Base-by-base conservation (phyloP, 345 rosid genomes). In the Lepidium aucheri region DNA sequence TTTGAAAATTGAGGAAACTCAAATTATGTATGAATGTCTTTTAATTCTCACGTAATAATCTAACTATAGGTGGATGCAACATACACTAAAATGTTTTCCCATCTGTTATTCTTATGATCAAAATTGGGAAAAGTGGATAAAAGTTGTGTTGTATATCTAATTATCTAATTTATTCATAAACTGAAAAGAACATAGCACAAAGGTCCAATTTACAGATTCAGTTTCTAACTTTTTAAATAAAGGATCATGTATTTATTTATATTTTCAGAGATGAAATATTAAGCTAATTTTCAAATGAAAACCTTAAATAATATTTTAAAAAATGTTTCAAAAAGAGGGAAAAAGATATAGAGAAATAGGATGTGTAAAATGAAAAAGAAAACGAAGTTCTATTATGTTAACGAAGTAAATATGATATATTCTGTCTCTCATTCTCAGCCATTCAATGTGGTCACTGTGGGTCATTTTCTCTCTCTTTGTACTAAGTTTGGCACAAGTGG, bases 401-500 rank as follows among this genome's bases (percentile, higher is more conserved):
- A 11, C 35, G 61, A 40, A 50, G n/a, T 53, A 36, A 14, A 42
- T 49, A 72, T 40, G 61, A 64, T 57, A 15, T 64, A 15, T 52
- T 56, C 4, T 47, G 36, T 56, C 61, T 41, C 41, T 57, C 61
- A 35, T 65, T 51, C 71, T 57, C 60, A 72, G 30, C 76, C 67
- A 67, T 58, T 34, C 55, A 72, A 72, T 50, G 71, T 65, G 76
- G 76, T 17, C 40, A 20, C 17, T 0, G 34, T 49, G 17, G 49
- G 71, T 6, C 1, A 60, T 28, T 28, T 10, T 64, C 1, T 56
- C 40, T 26, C n/a, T 42, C 52, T 66, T 53, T 53, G 73, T 74
- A 74, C 68, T 60, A 43, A 59, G 72, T 66, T 34, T 67, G 42
- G 59, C 60, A 67, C 76, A 72, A 72, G 67, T 65, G 71, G 67